Conservation (phyloP, 176 grass and related monocot genomes). For the Puccinellia tenuiflora region DNA sequence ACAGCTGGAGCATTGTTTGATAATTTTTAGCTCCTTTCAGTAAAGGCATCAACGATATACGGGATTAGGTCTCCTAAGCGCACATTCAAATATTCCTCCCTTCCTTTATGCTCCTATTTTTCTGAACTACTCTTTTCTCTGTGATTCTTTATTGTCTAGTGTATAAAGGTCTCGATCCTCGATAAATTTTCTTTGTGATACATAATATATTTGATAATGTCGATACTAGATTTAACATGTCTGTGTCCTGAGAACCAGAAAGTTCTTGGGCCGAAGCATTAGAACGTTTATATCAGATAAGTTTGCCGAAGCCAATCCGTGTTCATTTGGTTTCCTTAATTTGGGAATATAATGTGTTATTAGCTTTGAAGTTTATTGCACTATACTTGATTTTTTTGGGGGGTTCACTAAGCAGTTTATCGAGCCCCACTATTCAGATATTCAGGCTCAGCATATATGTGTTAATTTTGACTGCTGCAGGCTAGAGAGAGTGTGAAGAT, state of each 20-base stretch:
- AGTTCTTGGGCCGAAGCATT: neutral
- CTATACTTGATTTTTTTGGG: neutral
- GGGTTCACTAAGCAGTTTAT: neutral
- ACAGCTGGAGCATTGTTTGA: conserved; percentile 6
- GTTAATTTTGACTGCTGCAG: conserved; percentile 35
- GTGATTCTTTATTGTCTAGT: neutral
- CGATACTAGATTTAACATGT: conserved; percentile 7
- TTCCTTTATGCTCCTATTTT: conserved; percentile 21
- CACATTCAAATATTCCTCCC: neutral
- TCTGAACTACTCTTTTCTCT: conserved; percentile 2
- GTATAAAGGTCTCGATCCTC: neutral
- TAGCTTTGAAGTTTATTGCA: neutral
- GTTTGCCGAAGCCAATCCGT: neutral
- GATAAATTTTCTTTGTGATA: conserved; percentile 4
- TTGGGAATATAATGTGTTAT: neutral
- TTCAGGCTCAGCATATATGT: neutral
- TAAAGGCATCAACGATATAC: conserved; percentile 16
- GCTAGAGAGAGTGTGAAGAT: conserved; percentile 90
- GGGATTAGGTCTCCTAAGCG: conserved; percentile 3
- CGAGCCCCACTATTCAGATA: neutral
- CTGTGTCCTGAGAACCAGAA: neutral
- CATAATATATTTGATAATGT: conserved; percentile 2
- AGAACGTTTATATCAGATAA: neutral
- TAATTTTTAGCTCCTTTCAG: conserved; percentile 28
- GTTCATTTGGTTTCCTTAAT: conserved; percentile 6